Evolutionary conservation across 441 rosid genomes (phyloP).

Genomic region (Gossypium trilobum): DNA sequence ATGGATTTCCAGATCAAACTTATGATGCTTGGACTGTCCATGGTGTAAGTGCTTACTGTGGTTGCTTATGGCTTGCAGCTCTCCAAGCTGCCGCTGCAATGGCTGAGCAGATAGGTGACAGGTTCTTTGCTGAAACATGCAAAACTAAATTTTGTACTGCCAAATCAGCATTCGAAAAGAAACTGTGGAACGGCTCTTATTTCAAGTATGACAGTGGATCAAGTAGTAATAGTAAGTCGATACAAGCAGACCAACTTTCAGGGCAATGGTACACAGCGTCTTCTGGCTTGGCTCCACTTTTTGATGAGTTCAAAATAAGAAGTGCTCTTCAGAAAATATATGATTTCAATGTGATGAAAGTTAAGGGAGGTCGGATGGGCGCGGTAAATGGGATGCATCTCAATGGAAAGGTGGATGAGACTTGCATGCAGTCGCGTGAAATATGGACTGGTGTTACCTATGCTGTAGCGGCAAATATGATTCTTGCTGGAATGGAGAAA

Average conservation of each 20-base stretch:
- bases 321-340: slow-evolving; percentile 67
- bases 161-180: slow-evolving; percentile 60
- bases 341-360: slow-evolving; percentile 86
- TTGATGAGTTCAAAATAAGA: slow-evolving; percentile 66
- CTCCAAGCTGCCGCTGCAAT: slow-evolving; percentile 94
- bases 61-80: slow-evolving; percentile 89
- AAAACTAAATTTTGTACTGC: slow-evolving; percentile 67
- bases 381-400: slow-evolving; percentile 98
- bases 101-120: slow-evolving; percentile 88
- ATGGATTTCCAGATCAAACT: slow-evolving; percentile 95
- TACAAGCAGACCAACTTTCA: slow-evolving; percentile 93
- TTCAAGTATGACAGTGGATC: slow-evolving; percentile 87
- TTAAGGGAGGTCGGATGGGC: slow-evolving; percentile 80
- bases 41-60: slow-evolving; percentile 92
- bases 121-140: slow-evolving; percentile 74
- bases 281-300: slow-evolving; percentile 74
- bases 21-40: slow-evolving; percentile 96
- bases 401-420: slow-evolving; percentile 79
- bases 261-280: slow-evolving; percentile 97
- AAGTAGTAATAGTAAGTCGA: slow-evolving; percentile 86
- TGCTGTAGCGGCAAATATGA: slow-evolving; percentile 83
- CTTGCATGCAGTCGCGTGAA: slow-evolving; percentile 98
- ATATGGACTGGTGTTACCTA: slow-evolving; percentile 96
- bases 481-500: slow-evolving; percentile 82
- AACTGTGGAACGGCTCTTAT: slow-evolving; percentile 90